A percentile compares a stretch with the other conserved stretches of the same genome.
Evolutionary conservation across 2,329 filamentous ascomycete species (phyloP).

Genomic region (Penicillium hordei): DNA sequence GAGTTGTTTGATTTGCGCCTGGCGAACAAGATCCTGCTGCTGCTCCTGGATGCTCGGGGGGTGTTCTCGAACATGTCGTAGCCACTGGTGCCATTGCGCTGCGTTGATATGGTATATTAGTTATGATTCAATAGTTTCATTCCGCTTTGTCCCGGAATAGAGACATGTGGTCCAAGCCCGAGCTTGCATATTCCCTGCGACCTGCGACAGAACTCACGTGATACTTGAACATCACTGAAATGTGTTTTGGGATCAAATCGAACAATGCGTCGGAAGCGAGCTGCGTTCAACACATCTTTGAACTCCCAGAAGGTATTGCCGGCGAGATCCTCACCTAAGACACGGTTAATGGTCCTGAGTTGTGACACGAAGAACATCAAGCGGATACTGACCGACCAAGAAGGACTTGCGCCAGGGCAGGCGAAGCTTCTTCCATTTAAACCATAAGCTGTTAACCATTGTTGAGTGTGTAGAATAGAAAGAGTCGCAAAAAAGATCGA

Average conservation of each 20-base stretch:
- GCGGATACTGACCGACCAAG: constrained; percentile 52
- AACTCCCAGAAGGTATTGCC: constrained; percentile 70
- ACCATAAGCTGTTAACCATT: constrained; percentile 56
- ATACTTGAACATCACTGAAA: constrained; percentile 60
- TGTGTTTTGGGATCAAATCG: constrained; percentile 55
- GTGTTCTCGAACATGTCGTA: constrained; percentile 59
- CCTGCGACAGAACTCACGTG: constrained; percentile 45
- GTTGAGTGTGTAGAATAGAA: constrained; percentile 15
- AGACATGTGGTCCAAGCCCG: not conserved
- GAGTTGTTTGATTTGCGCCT: constrained; percentile 59
- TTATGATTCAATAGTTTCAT: not conserved
- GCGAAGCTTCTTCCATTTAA: constrained; percentile 61
- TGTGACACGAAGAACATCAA: not conserved
- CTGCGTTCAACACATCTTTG: constrained; percentile 56
- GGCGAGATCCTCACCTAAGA: constrained; percentile 57
- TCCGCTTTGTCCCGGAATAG: not conserved
- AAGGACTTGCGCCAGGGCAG: constrained; percentile 63
- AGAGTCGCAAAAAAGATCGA: constrained; percentile 7
- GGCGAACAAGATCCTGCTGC: constrained; percentile 56
- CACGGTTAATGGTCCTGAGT: constrained; percentile 13
- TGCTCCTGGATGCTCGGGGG: constrained; percentile 61
- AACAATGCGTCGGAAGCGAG: constrained; percentile 59
- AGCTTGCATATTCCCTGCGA: not conserved
- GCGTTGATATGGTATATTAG: constrained; percentile 20
- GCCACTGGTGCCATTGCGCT: constrained; percentile 70